Conservation (phyloP, 2,329 filamentous ascomycete species). For the Hypoxylon sp. region DNA sequence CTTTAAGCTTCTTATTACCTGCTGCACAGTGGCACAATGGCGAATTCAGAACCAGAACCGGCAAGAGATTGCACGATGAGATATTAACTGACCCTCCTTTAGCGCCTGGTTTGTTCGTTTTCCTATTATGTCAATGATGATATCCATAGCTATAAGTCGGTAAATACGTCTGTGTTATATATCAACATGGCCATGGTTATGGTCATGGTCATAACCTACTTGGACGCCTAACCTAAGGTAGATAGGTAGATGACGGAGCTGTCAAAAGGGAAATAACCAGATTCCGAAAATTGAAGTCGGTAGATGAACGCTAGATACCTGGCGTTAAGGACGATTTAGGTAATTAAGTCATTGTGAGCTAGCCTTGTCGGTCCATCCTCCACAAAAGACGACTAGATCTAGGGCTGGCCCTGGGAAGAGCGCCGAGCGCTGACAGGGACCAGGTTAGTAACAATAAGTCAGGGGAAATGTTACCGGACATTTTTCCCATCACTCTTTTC, state of each 20-base stretch:
- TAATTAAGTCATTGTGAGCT: conserved; percentile 26
- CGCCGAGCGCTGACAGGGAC: conserved; percentile 37
- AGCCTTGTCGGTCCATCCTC: conserved; percentile 33
- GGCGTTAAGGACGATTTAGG: conserved; percentile 25
- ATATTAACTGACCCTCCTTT: conserved; percentile 36
- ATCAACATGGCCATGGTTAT: conserved; percentile 18
- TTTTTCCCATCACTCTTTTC: conserved; percentile 35
- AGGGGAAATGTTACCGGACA: conserved; percentile 43
- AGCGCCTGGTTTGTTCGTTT: conserved; percentile 25
- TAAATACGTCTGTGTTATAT: conserved; percentile 26
- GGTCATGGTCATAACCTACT: neutral
- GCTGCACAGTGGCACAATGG: conserved; percentile 25
- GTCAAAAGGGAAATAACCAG: conserved; percentile 19
- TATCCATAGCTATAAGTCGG: conserved; percentile 30
- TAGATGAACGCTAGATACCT: conserved; percentile 37
- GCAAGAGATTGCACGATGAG: conserved; percentile 22
- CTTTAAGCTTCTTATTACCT: conserved; percentile 37
- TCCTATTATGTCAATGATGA: conserved; percentile 35
- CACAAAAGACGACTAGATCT: conserved; percentile 22
- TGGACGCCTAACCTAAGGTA: neutral
- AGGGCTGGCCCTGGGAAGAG: conserved; percentile 27
- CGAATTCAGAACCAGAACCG: conserved; percentile 38
- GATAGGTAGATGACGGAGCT: neutral
- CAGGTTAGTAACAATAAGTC: conserved; percentile 39
- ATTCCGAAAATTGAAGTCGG: conserved; percentile 39